Evolutionary conservation across 495 filamentous ascomycete genomes (phyloP).

Genomic region (Hypoxylon lenormandii): DNA sequence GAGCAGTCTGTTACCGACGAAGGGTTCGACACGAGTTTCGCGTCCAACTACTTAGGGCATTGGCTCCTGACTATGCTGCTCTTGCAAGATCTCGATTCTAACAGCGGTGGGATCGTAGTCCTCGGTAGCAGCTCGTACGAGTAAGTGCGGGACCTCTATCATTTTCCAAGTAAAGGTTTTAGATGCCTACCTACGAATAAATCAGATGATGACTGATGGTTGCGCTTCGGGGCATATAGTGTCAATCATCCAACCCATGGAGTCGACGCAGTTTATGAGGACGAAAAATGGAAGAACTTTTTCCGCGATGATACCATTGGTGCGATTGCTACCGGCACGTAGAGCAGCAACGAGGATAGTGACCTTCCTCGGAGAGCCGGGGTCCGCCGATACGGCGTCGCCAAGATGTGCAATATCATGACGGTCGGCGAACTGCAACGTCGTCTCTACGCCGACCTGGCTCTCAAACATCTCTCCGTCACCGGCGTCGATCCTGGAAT

Average conservation of each 20-base stretch:
- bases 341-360: constrained; percentile 35
- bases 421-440: constrained; percentile 39
- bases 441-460: constrained; percentile 39
- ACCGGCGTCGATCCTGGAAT: constrained; percentile 47
- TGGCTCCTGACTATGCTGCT: constrained; percentile 55
- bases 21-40: constrained; percentile 53
- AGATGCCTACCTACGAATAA: too few species aligned
- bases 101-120: not conserved
- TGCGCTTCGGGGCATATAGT: too few species aligned
- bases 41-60: constrained; percentile 58
- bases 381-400: constrained; percentile 46
- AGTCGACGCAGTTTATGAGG: too few species aligned
- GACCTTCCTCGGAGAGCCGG: constrained; percentile 12
- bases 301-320: constrained; percentile 7
- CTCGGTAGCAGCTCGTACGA: too few species aligned
- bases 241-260: too few species aligned
- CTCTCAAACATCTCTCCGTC: constrained; percentile 44
- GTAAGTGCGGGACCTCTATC: too few species aligned
- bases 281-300: too few species aligned
- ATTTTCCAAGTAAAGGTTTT: too few species aligned
- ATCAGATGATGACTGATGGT: too few species aligned
- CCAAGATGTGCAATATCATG: constrained; percentile 47
- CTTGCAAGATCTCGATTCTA: constrained; percentile 51
- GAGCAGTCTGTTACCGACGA: constrained; percentile 48
- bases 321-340: constrained; percentile 48